Base-by-base conservation (phyloP, 23 red algal genomes). In the Gracilaria domingensis region DNA sequence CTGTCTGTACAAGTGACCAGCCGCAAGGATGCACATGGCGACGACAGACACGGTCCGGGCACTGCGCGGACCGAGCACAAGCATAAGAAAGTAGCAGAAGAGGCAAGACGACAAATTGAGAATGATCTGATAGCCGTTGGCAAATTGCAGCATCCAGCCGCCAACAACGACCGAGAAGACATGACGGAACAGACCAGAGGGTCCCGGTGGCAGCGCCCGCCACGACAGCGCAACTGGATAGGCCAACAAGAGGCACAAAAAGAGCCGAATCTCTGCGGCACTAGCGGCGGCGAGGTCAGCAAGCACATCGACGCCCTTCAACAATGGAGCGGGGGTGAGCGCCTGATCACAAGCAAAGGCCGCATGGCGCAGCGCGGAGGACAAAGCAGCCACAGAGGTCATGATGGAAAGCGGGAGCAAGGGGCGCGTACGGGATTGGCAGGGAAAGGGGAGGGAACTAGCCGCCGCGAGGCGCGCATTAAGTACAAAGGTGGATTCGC, bases 1-100 rank as follows among this genome's bases (percentile, higher is more conserved):
- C 87, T 96, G 93, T 48, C 97, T 86, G 40, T 99, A 96, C 42
- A 96, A 30, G 70, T 99, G 97, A 33, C 91, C 86, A 23, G 64
- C 45, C 0, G 85, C 87, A 29, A 99, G 81, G 53, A 93, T 96
- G 0, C 53, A 35, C 83, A 95, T 90, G 55, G 87, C 88, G 70
- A 95, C 54, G 20, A 70, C 83, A 34, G 80, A 78, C 25, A 93
- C 93, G 66, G 83, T 75, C 44, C 44, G 56, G 59, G 87, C 75
- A 9, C 66, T 86, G 30, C 81, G 59, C 40, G 80, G 91, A 18
- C 91, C 88, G 37, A 92, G 88, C 47, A 93, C 28, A n/a, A 34
- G 23, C 80, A 95, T 91, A 24, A 87, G 81, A 16, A 51, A 55
- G 66, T 98, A 98, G 80, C 75, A 88, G 29, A 98, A 44, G 45